A percentile compares a stretch with the other conserved stretches of the same genome.
phyloP scores from a whole-genome alignment of 2,329 filamentous ascomycete species.

The Fusarium virguliforme region DNA sequence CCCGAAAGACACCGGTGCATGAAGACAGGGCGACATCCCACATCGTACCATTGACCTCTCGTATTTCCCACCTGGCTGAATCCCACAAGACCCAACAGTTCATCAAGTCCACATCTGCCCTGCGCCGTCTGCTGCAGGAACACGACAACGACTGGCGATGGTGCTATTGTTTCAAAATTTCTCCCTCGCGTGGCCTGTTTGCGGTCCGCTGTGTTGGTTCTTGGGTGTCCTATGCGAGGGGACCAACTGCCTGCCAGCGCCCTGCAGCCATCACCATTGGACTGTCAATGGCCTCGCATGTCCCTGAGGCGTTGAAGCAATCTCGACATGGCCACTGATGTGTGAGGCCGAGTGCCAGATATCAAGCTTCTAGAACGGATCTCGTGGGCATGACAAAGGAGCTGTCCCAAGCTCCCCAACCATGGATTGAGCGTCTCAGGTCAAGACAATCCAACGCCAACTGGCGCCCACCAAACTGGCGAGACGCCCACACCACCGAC shows the following conservation, averaged over 20 bases:
- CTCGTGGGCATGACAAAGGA: conserved; percentile 19
- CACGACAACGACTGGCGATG: neutral
- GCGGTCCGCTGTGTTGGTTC: conserved; percentile 13
- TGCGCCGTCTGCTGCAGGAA: conserved; percentile 2
- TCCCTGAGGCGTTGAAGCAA: conserved; percentile 18
- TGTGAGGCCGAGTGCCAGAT: neutral
- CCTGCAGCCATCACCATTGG: conserved; percentile 2
- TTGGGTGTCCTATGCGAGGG: conserved; percentile 5
- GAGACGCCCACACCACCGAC: conserved; percentile 28
- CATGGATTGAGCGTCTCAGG: conserved; percentile 25
- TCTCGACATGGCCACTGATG: neutral
- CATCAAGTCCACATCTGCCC: neutral
- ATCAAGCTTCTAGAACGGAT: conserved; percentile 30
- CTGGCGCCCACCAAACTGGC: conserved; percentile 26
- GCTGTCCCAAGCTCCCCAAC: conserved; percentile 17
- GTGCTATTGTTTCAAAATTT: conserved; percentile 13
- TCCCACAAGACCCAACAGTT: conserved; percentile 1
- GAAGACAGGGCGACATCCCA: conserved; percentile 65
- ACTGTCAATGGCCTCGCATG: conserved; percentile 22
- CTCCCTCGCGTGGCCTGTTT: conserved; percentile 11
- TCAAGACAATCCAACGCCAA: conserved; percentile 30
- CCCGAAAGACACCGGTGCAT: conserved; percentile 67
- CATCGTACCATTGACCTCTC: conserved; percentile 6
- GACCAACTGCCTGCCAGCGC: conserved; percentile 17
- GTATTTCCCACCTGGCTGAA: neutral